These are phyloP conservation scores for Cyclotella cryptica DNA, from an alignment of 108 stramenopile species.

Conservation along the genomic window DNA sequence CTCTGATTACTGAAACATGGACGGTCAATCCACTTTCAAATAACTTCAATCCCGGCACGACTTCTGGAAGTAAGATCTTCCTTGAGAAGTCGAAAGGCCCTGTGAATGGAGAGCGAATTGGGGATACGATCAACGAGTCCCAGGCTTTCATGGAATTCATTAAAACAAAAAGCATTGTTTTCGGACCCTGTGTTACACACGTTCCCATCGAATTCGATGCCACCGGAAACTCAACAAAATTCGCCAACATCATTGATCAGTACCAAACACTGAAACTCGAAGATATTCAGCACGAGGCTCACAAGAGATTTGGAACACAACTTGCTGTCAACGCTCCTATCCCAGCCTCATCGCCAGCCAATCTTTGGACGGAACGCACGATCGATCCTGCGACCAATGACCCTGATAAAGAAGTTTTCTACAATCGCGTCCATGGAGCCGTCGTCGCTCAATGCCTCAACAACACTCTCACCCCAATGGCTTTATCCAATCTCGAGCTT, in stretches of 20 bases:
- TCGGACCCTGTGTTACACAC: no score
- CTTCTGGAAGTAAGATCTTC: not conserved
- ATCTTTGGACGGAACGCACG: not conserved
- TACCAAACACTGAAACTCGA: no score
- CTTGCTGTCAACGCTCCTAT: not conserved
- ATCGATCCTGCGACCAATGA: conserved; percentile 6
- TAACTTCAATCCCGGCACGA: no score
- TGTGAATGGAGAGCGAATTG: not conserved
- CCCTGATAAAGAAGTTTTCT: not conserved
- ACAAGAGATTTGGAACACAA: not conserved
- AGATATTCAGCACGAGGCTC: not conserved
- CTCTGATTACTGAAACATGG: no score
- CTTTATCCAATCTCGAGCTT: not conserved
- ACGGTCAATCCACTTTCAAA: no score
- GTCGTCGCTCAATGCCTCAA: not conserved
- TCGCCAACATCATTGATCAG: not conserved
- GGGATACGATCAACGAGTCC: not conserved
- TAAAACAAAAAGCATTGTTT: conserved; percentile 5
- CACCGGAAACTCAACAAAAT: not conserved
- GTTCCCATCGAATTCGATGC: conserved; percentile 1
- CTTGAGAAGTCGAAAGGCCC: conserved; percentile 4
- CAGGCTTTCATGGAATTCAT: not conserved
- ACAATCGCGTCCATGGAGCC: not conserved
- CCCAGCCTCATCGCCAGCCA: not conserved
- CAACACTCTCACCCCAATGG: not conserved